Conservation (phyloP, 2,329 filamentous ascomycete genomes). For the Fonsecaea multimorphosa region DNA sequence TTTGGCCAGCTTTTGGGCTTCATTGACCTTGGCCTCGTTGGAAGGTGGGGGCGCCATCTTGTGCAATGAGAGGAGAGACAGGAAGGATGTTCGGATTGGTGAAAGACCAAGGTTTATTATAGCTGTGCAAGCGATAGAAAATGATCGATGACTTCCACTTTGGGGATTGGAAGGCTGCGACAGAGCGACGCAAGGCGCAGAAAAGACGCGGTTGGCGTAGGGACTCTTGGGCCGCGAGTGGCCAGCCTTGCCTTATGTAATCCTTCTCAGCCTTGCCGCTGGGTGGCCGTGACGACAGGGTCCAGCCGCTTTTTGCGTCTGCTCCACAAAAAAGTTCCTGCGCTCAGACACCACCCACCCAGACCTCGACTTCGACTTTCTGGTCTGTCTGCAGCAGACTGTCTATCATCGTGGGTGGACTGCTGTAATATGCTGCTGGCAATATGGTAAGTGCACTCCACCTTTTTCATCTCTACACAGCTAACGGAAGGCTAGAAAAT, state of each 20-base stretch:
- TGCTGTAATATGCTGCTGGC: slow-evolving; percentile 5
- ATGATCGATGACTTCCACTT: background rate
- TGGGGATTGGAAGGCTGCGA: slow-evolving; percentile 19
- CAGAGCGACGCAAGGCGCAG: slow-evolving; percentile 20
- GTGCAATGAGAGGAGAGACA: slow-evolving; percentile 10
- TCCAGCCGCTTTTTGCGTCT: slow-evolving; percentile 3
- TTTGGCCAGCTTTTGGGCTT: slow-evolving; percentile 84
- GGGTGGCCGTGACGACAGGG: background rate
- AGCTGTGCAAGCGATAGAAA: slow-evolving; percentile 1
- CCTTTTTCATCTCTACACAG: background rate
- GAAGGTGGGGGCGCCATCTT: slow-evolving; percentile 58
- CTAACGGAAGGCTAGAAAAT: slow-evolving; percentile 54
- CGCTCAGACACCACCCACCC: background rate
- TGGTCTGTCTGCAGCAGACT: background rate
- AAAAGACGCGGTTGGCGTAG: slow-evolving; percentile 18
- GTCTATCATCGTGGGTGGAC: background rate
- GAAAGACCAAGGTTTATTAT: background rate
- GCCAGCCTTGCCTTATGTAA: slow-evolving; percentile 1
- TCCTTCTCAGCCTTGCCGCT: slow-evolving; percentile 2
- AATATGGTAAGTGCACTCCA: slow-evolving; percentile 27
- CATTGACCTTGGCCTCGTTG: slow-evolving; percentile 73
- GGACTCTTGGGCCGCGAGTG: background rate
- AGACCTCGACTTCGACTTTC: background rate
- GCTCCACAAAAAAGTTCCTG: slow-evolving; percentile 20
- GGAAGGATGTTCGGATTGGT: background rate